Percentiles rank a stretch among this genome's conserved stretches.
These are phyloP conservation scores for Pezicula radicicola DNA, from an alignment of 2,329 filamentous ascomycete species.

Conservation along the genomic window DNA sequence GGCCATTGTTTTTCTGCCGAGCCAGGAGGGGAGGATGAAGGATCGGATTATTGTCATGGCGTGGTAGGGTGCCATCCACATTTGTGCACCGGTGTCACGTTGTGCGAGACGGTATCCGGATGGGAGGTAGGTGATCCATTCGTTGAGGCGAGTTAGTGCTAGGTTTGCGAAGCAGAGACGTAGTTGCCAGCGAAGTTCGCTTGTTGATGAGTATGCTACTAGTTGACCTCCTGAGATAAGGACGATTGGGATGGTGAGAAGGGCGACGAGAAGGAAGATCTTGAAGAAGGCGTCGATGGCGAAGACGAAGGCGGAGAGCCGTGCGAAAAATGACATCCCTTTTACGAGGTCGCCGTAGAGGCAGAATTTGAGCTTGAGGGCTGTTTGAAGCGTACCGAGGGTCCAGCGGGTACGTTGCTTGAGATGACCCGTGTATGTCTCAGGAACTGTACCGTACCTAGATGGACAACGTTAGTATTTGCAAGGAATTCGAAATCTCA, in stretches of 20 bases:
- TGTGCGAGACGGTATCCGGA: slow-evolving; percentile 58
- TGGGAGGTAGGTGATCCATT: slow-evolving; percentile 56
- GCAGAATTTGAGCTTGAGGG: slow-evolving; percentile 58
- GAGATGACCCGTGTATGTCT: slow-evolving; percentile 51
- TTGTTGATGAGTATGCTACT: slow-evolving; percentile 49
- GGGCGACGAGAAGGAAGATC: slow-evolving; percentile 49
- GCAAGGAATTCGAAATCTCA: too few relatives aligned
- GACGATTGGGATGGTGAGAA: slow-evolving; percentile 58
- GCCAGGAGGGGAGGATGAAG: slow-evolving; percentile 56
- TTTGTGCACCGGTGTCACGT: slow-evolving; percentile 50
- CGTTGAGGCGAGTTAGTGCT: slow-evolving; percentile 50
- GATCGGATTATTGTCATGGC: slow-evolving; percentile 54
- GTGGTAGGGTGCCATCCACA: slow-evolving; percentile 64
- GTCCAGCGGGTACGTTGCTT: slow-evolving; percentile 57
- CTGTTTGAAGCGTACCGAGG: slow-evolving; percentile 55
- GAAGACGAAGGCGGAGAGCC: slow-evolving; percentile 57
- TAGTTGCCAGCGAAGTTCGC: slow-evolving; percentile 57
- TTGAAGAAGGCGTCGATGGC: slow-evolving; percentile 53
- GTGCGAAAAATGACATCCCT: slow-evolving; percentile 52
- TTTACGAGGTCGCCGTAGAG: slow-evolving; percentile 50
- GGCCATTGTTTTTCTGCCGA: slow-evolving; percentile 54
- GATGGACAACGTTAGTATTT: too few relatives aligned
- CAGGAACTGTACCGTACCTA: slow-evolving; percentile 52
- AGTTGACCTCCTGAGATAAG: slow-evolving; percentile 53
- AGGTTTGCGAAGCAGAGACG: slow-evolving; percentile 50